phyloP scores from a whole-genome alignment of 768 basidiomycete species.

The Tricholoma furcatifolium region DNA sequence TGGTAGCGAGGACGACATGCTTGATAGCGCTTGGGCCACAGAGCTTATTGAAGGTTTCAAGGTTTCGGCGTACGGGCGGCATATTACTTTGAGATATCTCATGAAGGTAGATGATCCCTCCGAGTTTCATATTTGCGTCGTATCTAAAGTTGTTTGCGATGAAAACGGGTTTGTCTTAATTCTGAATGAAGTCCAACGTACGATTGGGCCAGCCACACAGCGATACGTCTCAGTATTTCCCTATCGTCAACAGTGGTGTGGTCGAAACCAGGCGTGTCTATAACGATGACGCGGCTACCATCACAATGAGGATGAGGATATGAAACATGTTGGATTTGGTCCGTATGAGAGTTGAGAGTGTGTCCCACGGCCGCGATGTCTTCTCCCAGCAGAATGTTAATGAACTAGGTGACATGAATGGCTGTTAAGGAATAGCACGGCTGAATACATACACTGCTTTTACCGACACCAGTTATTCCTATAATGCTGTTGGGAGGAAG shows the following conservation, averaged over 20 bases:
- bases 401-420: conserved; percentile 17
- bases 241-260: conserved; percentile 19
- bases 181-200: neutral
- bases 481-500: conserved; percentile 11
- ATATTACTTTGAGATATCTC: conserved; percentile 35
- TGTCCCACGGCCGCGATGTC: conserved; percentile 12
- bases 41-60: conserved; percentile 45
- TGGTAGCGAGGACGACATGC: conserved; percentile 48
- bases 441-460: conserved; percentile 15
- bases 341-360: conserved; percentile 16
- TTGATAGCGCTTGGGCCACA: conserved; percentile 44
- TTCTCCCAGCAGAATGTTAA: conserved; percentile 19
- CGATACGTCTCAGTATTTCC: conserved; percentile 20
- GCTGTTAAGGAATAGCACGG: neutral
- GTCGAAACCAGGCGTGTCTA: conserved; percentile 23
- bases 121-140: conserved; percentile 20
- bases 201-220: conserved; percentile 20
- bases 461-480: conserved; percentile 17
- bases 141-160: conserved; percentile 16
- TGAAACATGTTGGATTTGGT: conserved; percentile 17
- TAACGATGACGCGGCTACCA: conserved; percentile 13
- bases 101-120: conserved; percentile 29
- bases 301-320: conserved; percentile 12
- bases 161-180: too few relatives aligned
- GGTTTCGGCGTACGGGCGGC: conserved; percentile 39